A percentile compares a stretch with the other conserved stretches of the same genome.
These are phyloP conservation scores for Cladophialophora exuberans DNA, from an alignment of 2,329 filamentous ascomycete genomes.

Conservation along the genomic window DNA sequence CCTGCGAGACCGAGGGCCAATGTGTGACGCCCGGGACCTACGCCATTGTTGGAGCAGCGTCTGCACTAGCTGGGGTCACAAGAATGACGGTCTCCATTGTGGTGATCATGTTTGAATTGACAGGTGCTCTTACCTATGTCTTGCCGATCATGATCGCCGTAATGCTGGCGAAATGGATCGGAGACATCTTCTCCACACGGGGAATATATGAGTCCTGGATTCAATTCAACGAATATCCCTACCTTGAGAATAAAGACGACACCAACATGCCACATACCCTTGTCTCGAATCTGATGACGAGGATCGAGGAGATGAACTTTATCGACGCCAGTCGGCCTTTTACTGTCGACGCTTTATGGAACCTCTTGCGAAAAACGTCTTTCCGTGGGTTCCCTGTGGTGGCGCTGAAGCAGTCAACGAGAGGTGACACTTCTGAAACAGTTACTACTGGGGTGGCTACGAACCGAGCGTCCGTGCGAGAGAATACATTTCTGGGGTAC, in stretches of 20 bases:
- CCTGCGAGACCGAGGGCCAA: slow-evolving; percentile 80
- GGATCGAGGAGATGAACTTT: slow-evolving; percentile 84
- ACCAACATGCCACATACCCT: slow-evolving; percentile 77
- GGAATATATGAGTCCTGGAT: slow-evolving; percentile 99
- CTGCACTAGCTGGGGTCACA: slow-evolving; percentile 90
- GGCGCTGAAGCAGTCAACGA: slow-evolving; percentile 11
- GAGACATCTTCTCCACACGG: slow-evolving; percentile 87
- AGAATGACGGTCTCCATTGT: slow-evolving; percentile 98
- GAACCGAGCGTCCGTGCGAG: slow-evolving; percentile 7
- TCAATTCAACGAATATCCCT: slow-evolving; percentile 91
- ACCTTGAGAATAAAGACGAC: slow-evolving; percentile 89
- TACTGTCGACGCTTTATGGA: slow-evolving; percentile 75
- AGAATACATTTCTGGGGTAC: slow-evolving; percentile 81
- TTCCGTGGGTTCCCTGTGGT: slow-evolving; percentile 94
- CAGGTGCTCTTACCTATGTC: slow-evolving; percentile 92
- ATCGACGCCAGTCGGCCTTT: slow-evolving; percentile 80
- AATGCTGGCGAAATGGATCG: slow-evolving; percentile 98
- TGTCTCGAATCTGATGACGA: slow-evolving; percentile 88
- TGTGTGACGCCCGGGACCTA: slow-evolving; percentile 96
- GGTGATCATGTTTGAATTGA: slow-evolving; percentile 99
- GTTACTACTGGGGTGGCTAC: slow-evolving; percentile 5
- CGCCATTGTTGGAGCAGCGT: slow-evolving; percentile 92
- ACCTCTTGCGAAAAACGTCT: slow-evolving; percentile 71
- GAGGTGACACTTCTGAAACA: not conserved
- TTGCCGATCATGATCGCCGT: slow-evolving; percentile 99